Evolutionary conservation across 2,329 filamentous ascomycete species (phyloP).

Genomic region (Chaetomium strumarium): DNA sequence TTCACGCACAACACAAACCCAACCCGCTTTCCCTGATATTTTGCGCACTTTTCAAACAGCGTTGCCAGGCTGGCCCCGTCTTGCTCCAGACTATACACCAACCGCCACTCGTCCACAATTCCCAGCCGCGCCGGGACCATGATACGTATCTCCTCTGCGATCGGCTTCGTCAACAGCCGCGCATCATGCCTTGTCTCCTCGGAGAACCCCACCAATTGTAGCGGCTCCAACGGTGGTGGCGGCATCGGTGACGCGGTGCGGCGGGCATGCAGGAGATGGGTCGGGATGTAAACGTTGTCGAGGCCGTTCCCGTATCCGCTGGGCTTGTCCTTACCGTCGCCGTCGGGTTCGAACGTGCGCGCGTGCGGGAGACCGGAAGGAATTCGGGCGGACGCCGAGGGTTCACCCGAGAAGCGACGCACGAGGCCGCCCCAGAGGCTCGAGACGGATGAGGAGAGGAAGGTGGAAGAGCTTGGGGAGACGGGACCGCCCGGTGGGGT

Average conservation of each 20-base stretch:
- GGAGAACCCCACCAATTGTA: conserved; percentile 63
- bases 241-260: conserved; percentile 73
- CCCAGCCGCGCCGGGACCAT: conserved; percentile 82
- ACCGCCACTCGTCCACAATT: conserved; percentile 77
- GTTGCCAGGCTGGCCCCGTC: conserved; percentile 84
- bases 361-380: conserved; percentile 20
- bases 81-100: conserved; percentile 86
- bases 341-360: conserved; percentile 20
- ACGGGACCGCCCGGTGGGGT: conserved; percentile 25
- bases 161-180: conserved; percentile 60
- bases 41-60: conserved; percentile 72
- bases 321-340: conserved; percentile 16
- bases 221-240: conserved; percentile 79
- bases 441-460: conserved; percentile 31
- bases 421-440: conserved; percentile 57
- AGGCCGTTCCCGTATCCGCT: conserved; percentile 37
- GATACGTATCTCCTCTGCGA: conserved; percentile 90
- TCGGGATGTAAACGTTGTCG: conserved; percentile 54
- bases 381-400: conserved; percentile 22
- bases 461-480: conserved; percentile 26
- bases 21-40: conserved; percentile 61
- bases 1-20: conserved; percentile 86
- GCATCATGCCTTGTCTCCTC: conserved; percentile 53
- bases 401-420: conserved; percentile 57
- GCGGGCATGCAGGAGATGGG: conserved; percentile 36